Evolutionary conservation across 176 grass and related monocot species (phyloP).

Genomic region (Aechmea fasciata): DNA sequence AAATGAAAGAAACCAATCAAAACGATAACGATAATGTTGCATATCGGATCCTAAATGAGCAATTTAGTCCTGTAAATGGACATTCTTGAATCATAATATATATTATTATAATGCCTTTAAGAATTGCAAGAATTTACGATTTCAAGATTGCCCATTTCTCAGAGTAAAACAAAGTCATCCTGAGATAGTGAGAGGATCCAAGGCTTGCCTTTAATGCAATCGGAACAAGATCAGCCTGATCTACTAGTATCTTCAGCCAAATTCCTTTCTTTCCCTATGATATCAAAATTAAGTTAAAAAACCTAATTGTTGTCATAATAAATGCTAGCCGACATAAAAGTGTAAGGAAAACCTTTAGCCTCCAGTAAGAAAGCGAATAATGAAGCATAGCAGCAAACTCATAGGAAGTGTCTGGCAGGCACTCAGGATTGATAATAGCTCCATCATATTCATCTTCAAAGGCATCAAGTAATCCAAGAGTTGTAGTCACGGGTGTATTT

Average conservation of each 20-base stretch:
- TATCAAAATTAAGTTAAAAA: conserved; percentile 2
- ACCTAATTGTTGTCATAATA: background rate
- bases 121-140: background rate
- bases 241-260: conserved; percentile 55
- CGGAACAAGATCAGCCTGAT: conserved; percentile 45
- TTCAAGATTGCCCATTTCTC: background rate
- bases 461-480: conserved; percentile 38
- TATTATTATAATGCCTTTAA: background rate
- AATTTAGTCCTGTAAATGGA: background rate
- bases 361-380: conserved; percentile 50
- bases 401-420: conserved; percentile 39
- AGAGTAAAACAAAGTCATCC: background rate
- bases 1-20: too few relatives aligned
- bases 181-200: background rate
- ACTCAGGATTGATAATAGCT: conserved; percentile 34
- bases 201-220: conserved; percentile 48
- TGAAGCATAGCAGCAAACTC: conserved; percentile 42
- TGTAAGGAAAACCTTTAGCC: conserved; percentile 22
- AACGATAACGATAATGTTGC: too few relatives aligned
- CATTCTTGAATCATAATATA: background rate
- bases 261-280: conserved; percentile 50
- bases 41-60: too few relatives aligned
- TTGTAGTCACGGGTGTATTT: conserved; percentile 24
- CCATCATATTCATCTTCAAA: conserved; percentile 62
- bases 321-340: background rate